phyloP scores from a whole-genome alignment of 345 rosid genomes.

The Salix udensis region DNA sequence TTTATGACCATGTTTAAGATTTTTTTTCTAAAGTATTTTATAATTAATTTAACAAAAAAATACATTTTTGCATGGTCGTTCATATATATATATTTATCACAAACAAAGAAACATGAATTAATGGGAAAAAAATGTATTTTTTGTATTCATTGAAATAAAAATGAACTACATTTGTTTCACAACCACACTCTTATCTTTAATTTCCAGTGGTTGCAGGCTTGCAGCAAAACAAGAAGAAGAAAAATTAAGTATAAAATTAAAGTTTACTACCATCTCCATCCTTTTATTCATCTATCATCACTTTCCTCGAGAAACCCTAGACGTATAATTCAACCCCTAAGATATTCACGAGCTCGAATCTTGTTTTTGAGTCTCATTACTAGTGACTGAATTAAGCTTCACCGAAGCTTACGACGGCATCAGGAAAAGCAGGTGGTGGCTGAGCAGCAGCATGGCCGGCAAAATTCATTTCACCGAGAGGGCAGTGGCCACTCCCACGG shows the following conservation, averaged over 20 bases:
- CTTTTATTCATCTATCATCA: background rate
- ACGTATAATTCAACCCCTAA: background rate
- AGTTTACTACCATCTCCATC: background rate
- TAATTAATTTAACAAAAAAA: too few relatives aligned
- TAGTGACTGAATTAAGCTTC: background rate
- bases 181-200: background rate
- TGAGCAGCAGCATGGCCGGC: conserved; percentile 1
- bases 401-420: background rate
- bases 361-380: conserved; percentile 5
- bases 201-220: background rate
- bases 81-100: too few relatives aligned
- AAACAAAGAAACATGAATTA: too few relatives aligned
- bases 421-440: conserved; percentile 15
- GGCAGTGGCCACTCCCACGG: conserved; percentile 24
- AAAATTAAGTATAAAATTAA: background rate
- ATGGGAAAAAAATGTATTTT: too few relatives aligned
- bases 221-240: background rate
- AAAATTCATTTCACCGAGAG: conserved; percentile 22
- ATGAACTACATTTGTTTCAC: too few relatives aligned
- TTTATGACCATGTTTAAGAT: too few relatives aligned
- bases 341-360: conserved; percentile 6
- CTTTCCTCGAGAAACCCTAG: background rate
- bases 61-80: too few relatives aligned
- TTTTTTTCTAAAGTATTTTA: too few relatives aligned
- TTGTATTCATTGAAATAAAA: too few relatives aligned